A percentile compares a stretch with the other conserved stretches of the same genome.
phyloP scores from a whole-genome alignment of 768 basidiomycete genomes.

The Russula brevipes region DNA sequence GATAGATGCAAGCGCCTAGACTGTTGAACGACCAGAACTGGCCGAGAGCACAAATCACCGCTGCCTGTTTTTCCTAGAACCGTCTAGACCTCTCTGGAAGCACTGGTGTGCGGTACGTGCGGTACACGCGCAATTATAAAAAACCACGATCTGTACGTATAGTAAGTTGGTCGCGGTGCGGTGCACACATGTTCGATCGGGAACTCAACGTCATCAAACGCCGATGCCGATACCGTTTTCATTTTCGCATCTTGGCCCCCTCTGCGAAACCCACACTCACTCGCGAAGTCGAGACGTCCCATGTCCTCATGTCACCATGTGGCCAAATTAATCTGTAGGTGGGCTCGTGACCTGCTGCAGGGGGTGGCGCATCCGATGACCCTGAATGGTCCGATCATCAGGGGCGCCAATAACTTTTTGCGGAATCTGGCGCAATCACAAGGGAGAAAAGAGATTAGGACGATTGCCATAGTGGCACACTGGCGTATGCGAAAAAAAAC shows the following conservation, averaged over 20 bases:
- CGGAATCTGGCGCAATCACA: not conserved
- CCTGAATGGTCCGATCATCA: slow-evolving; percentile 5
- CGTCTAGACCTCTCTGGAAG: not conserved
- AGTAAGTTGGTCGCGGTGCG: not conserved
- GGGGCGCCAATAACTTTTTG: not conserved
- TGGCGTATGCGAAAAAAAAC: not conserved
- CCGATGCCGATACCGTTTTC: no score
- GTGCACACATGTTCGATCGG: not conserved
- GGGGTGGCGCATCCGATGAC: slow-evolving; percentile 3
- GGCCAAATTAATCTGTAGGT: not conserved
- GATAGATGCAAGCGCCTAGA: not conserved
- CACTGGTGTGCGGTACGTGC: not conserved
- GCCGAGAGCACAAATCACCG: not conserved
- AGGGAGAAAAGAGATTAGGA: not conserved
- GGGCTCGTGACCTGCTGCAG: not conserved
- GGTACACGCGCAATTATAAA: not conserved
- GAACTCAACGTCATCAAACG: not conserved
- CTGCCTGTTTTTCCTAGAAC: not conserved
- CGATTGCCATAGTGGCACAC: not conserved
- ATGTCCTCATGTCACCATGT: not conserved
- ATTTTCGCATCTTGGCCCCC: no score
- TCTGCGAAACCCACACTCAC: no score
- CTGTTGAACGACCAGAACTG: not conserved
- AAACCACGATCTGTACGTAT: not conserved
- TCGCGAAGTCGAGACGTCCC: not conserved